Base-by-base conservation (phyloP, 345 rosid species). In the Murraya koenigii region DNA sequence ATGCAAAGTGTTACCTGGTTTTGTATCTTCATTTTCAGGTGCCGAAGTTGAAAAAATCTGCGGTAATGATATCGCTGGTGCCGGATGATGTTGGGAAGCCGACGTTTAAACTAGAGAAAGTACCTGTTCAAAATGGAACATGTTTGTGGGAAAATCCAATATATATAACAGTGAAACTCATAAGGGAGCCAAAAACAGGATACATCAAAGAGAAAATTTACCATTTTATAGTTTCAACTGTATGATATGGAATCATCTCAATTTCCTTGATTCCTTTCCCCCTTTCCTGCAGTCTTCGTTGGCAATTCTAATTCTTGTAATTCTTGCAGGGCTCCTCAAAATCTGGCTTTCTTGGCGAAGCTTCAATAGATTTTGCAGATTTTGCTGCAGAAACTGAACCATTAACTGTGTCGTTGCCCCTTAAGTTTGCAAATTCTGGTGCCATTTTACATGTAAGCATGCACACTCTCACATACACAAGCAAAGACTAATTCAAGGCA, bases 11-110 rank as follows among this genome's bases (percentile, higher is more conserved):
- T 82, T 2, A 83, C 80, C 84, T 72, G 79, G 62, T 79, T 72
- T 75, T 41, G 63, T 32, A 33, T 77, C 78, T 75, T 71, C 56
- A n/a, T 74, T 72, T 79, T 69, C 88, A 96, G 99, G 97, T 96
- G 76, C 98, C 98, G 19, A 82, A 75, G 80, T 80, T 91, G 82
- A 96, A 94, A 86, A 96, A 92, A 80, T 82, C 95, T 26, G 88
- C 90, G n/a, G 84, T 94, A 78, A 86, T 87, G 86, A 79, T 97
- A 67, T 92, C 98, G 30, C 86, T 97, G 89, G 90, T 97, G 68
- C 99, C 99, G 47, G 97, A 92, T 39, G 95, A 92, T 79, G 97
- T 85, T n/a, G 97, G 97, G 49, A 97, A 91, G 89, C 87, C 97
- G 10, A 91, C 97, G 7, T 83, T 88, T 71, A 90, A 84, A 72